Evolutionary conservation across 768 basidiomycete species (phyloP), one percentile per base, ranked within the genome.

Genomic region (Leccinum aurantiacum): DNA sequence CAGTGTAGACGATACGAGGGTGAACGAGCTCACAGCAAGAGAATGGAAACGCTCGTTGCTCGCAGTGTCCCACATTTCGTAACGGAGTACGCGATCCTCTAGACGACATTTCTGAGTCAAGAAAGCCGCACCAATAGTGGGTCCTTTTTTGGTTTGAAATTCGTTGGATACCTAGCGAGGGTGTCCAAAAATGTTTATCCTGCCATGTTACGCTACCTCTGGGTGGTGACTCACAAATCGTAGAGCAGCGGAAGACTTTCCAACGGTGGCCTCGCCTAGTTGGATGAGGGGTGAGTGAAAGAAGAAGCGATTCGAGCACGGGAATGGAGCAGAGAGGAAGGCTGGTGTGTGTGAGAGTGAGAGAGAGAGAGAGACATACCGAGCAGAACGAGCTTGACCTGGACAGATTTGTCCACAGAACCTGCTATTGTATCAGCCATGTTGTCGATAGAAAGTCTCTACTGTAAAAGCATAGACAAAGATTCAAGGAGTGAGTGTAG

Each of bases 121-220:
- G 79, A 95, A 96, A 4, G 93, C 95, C 55, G 95, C 95, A 37
- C 95, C 96, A 68, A 99, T 98, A 25, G 96, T 98, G 11, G 96
- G 96, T 69, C 96, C 94, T 76, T 98, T 98, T 83, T 98, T 98
- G 61, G 93, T 87, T 76, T 98, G 95, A 76, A 98, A 98, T 75
- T 99, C 96, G 78, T 98, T 94, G 73, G 90, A 90, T 56, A 94
- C 92, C 92, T 94, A 59, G 8, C 14, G 46, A 38, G 27, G 31
- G 22, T 17, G 41, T 29, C 35, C 54, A 25, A 47, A 53, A 25
- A 29, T 29, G 27, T 2, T 47, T 15, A 54, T 52, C 25, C 24
- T 60, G 54, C 58, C 25, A 53, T 55, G 50, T 27, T 24, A 29
- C 52, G 62, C 5, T 17, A 66, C 27, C 61, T 67, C 53, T 64